phyloP scores from a whole-genome alignment of 331 rosid species.

The Stylosanthes scabra region DNA sequence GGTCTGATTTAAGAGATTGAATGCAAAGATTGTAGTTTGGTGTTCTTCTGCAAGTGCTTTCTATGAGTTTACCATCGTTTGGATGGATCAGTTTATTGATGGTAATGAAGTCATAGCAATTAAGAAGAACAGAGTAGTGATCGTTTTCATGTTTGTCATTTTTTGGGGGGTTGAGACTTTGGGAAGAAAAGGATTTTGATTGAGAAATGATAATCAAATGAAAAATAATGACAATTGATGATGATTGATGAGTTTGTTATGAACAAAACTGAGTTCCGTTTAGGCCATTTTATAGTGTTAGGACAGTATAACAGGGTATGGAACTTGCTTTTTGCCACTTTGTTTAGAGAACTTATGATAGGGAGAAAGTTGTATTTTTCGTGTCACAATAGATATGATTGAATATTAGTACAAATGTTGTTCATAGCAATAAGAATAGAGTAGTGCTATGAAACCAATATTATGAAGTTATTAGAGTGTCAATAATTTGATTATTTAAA shows the following conservation, averaged over 20 bases:
- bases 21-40: slow-evolving; percentile 52
- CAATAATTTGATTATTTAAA: too few species aligned
- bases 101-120: slow-evolving; percentile 23
- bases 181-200: neutral
- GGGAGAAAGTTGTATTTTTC: too few species aligned
- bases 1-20: slow-evolving; percentile 40
- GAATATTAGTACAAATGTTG: too few species aligned
- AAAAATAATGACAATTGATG: too few species aligned
- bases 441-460: too few species aligned
- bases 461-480: too few species aligned
- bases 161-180: neutral
- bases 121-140: slow-evolving; percentile 14
- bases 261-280: neutral
- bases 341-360: too few species aligned
- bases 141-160: slow-evolving; percentile 32
- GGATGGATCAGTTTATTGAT: neutral
- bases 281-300: slow-evolving; percentile 30
- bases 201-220: neutral
- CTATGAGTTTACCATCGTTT: slow-evolving; percentile 39
- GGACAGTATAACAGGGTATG: too few species aligned
- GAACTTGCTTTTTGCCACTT: too few species aligned
- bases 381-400: too few species aligned
- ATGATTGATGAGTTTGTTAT: neutral
- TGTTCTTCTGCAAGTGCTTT: slow-evolving; percentile 52
- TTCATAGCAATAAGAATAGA: too few species aligned